Evolutionary conservation across 257 asterid genomes (phyloP).

Genomic region (Solanum piurae): DNA sequence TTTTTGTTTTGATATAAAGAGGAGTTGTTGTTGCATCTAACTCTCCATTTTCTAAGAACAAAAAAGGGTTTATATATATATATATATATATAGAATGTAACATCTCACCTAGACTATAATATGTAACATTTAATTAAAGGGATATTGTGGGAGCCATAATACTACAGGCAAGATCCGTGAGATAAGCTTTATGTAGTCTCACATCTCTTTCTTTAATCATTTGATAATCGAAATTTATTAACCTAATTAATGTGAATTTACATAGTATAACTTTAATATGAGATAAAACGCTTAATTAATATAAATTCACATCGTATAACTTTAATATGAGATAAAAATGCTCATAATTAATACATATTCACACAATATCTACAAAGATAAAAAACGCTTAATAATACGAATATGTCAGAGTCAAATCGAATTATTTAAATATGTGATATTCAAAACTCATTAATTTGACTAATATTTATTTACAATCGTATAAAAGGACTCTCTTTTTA

Average conservation of each 20-base stretch:
- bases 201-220: background rate
- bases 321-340: background rate
- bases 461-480: background rate
- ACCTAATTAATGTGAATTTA: background rate
- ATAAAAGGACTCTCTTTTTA: background rate
- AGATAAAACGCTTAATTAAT: background rate
- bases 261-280: background rate
- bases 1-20: background rate
- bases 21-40: background rate
- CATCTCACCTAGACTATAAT: background rate
- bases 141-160: background rate
- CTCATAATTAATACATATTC: background rate
- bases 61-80: background rate
- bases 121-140: background rate
- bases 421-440: background rate
- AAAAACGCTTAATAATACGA: background rate
- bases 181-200: conserved; percentile 8
- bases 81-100: background rate
- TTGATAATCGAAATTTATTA: background rate
- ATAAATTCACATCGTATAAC: background rate
- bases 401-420: background rate
- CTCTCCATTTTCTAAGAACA: background rate
- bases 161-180: conserved; percentile 32
- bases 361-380: background rate
- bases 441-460: background rate